Evolutionary conservation across 108 stramenopile genomes (phyloP).

Genomic region (Fistulifera solaris): DNA sequence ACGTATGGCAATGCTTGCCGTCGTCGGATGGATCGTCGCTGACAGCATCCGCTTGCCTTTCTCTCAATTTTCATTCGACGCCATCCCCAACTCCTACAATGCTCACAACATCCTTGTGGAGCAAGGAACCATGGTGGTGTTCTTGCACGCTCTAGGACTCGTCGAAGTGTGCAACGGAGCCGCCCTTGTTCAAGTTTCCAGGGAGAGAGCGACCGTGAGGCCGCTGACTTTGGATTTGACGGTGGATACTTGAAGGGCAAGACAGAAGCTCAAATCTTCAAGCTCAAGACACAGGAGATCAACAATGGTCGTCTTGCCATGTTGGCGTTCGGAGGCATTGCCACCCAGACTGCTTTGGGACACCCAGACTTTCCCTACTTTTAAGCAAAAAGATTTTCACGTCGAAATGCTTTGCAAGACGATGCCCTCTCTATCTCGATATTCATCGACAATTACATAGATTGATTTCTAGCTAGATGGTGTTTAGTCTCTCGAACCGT

Average conservation of each 20-base stretch:
- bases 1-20: conserved; percentile 82
- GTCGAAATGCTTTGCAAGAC: neutral
- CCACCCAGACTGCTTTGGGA: conserved; percentile 84
- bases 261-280: conserved; percentile 51
- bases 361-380: conserved; percentile 65
- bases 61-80: conserved; percentile 53
- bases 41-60: conserved; percentile 84
- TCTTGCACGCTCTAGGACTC: conserved; percentile 59
- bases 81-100: conserved; percentile 71
- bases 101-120: conserved; percentile 74
- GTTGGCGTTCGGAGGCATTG: conserved; percentile 91
- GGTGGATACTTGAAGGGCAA: conserved; percentile 78
- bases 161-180: conserved; percentile 72
- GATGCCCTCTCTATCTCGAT: neutral
- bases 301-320: conserved; percentile 93
- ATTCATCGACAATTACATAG: too few species aligned
- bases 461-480: too few species aligned
- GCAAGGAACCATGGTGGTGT: conserved; percentile 76
- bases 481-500: too few species aligned
- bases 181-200: conserved; percentile 78
- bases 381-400: conserved; percentile 12
- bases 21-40: conserved; percentile 81
- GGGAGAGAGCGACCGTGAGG: conserved; percentile 85
- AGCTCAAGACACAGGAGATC: conserved; percentile 83
- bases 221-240: conserved; percentile 86